Conservation (phyloP, 2,329 filamentous ascomycete genomes). For the Diaporthe velutina region DNA sequence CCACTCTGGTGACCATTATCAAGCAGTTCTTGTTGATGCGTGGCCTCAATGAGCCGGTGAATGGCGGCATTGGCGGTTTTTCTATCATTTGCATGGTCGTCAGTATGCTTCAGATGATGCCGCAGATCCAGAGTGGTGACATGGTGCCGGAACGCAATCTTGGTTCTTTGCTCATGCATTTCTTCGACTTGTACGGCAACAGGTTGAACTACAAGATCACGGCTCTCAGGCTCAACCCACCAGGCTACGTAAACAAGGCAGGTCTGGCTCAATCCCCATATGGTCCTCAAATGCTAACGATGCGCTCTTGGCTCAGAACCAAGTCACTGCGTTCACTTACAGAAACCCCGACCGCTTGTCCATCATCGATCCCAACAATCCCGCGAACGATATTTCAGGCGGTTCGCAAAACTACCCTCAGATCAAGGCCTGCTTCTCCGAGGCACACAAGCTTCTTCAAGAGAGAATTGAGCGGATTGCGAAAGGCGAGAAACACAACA, state of each 20-base stretch:
- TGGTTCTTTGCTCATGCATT: slow-evolving; percentile 86
- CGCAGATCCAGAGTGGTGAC: slow-evolving; percentile 73
- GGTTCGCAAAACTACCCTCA: slow-evolving; percentile 79
- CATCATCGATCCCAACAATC: slow-evolving; percentile 92
- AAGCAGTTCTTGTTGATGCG: slow-evolving; percentile 95
- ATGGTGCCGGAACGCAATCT: slow-evolving; percentile 75
- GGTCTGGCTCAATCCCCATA: slow-evolving; percentile 43
- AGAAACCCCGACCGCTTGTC: slow-evolving; percentile 78
- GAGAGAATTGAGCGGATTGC: slow-evolving; percentile 68
- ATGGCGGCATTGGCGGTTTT: slow-evolving; percentile 93
- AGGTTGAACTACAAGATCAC: slow-evolving; percentile 78
- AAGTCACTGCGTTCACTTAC: slow-evolving; percentile 63
- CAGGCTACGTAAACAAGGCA: slow-evolving; percentile 83
- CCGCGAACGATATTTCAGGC: slow-evolving; percentile 89
- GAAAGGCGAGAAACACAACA: slow-evolving; percentile 49
- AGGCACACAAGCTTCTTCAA: slow-evolving; percentile 70
- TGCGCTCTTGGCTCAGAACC: slow-evolving; percentile 49
- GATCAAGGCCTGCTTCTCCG: slow-evolving; percentile 78
- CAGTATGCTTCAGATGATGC: slow-evolving; percentile 86
- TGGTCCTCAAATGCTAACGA: slow-evolving; percentile 15
- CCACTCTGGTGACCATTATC: slow-evolving; percentile 85
- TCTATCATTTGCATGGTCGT: slow-evolving; percentile 94
- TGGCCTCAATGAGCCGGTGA: slow-evolving; percentile 90
- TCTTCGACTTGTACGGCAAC: slow-evolving; percentile 90
- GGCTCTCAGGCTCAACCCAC: slow-evolving; percentile 82